Evolutionary conservation across 768 basidiomycete species (phyloP).

Genomic region (Macrolepiota fuliginosa): DNA sequence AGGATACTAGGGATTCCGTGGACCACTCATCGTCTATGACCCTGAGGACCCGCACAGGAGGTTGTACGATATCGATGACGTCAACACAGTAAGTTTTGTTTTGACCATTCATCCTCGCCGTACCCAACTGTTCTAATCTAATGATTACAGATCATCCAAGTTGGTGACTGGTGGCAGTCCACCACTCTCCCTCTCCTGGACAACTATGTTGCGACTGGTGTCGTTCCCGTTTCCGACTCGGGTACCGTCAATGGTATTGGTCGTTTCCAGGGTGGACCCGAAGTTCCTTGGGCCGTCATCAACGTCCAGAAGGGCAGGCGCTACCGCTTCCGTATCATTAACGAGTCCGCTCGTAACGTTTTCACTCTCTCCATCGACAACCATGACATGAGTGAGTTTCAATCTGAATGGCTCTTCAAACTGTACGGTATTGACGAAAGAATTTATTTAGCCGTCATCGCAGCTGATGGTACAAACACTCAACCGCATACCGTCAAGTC

Average conservation of each 20-base stretch:
- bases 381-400: constrained; percentile 24
- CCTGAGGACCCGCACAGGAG: constrained; percentile 24
- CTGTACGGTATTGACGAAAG: too few species aligned
- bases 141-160: constrained; percentile 22
- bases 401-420: not conserved
- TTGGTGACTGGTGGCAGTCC: constrained; percentile 42
- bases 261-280: constrained; percentile 39
- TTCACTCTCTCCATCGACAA: constrained; percentile 38
- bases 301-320: constrained; percentile 39
- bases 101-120: constrained; percentile 18
- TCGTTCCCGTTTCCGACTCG: constrained; percentile 32
- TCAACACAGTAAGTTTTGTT: constrained; percentile 18
- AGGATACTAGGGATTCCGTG: constrained; percentile 36
- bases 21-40: constrained; percentile 35
- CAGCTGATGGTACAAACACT: constrained; percentile 37
- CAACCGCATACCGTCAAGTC: constrained; percentile 31
- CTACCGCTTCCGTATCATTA: constrained; percentile 55
- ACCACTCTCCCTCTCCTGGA: constrained; percentile 27
- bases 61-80: constrained; percentile 16
- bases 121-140: constrained; percentile 22
- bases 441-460: constrained; percentile 26
- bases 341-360: constrained; percentile 42
- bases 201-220: constrained; percentile 21
- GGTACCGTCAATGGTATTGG: constrained; percentile 47
- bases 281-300: constrained; percentile 34